These are phyloP conservation scores for Ophiostoma sp. DNA, from an alignment of 2,329 filamentous ascomycete genomes.

Conservation along the genomic window DNA sequence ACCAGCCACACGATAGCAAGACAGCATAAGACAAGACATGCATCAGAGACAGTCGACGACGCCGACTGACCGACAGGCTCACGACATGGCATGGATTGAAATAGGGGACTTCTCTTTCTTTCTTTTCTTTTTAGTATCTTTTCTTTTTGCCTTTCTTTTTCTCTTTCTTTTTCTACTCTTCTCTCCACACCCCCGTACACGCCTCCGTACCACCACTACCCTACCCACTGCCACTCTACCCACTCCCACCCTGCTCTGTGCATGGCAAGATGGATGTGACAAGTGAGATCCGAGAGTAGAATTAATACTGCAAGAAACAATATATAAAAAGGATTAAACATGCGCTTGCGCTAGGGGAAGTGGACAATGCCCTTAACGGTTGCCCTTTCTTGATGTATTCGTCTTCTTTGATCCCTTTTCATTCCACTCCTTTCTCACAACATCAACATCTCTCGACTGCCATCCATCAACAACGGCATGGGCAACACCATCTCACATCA, in stretches of 20 bases:
- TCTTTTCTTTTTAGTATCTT: too few species aligned
- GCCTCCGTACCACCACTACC: too few species aligned
- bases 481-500: neutral
- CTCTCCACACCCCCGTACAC: too few species aligned
- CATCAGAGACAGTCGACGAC: too few species aligned
- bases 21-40: too few species aligned
- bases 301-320: neutral
- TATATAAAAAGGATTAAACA: neutral
- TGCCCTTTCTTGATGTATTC: neutral
- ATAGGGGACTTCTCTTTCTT: too few species aligned
- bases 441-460: neutral
- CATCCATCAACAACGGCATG: neutral
- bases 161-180: too few species aligned
- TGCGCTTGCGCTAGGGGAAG: neutral
- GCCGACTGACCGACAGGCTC: too few species aligned
- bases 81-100: too few species aligned
- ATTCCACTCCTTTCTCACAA: neutral
- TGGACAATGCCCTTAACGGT: neutral
- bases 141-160: too few species aligned
- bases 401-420: neutral
- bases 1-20: too few species aligned
- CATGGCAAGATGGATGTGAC: conserved; percentile 13
- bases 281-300: conserved; percentile 15
- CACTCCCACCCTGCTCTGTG: neutral
- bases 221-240: too few species aligned